Conservation (phyloP, 768 basidiomycete species). For the Mycena capillaripes region DNA sequence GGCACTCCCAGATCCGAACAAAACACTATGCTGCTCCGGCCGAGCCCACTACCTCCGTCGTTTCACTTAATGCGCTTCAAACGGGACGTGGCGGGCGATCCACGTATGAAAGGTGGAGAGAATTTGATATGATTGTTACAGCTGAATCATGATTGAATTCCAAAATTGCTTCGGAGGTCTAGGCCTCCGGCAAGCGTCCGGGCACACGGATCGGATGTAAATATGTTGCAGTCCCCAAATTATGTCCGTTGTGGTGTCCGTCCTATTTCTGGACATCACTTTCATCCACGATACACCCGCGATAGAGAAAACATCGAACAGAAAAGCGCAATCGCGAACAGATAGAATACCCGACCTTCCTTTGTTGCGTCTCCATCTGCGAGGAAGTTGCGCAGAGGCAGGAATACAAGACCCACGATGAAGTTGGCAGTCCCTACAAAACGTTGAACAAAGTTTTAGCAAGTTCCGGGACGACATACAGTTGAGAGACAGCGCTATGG, state of each 20-base stretch:
- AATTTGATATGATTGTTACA: constrained; percentile 1
- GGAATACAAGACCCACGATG: constrained; percentile 84
- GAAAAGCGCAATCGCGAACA: constrained; percentile 77
- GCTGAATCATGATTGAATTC: background rate
- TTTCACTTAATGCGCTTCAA: too few species aligned
- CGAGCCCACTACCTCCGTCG: too few species aligned
- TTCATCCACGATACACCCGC: constrained; percentile 55
- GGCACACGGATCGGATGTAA: background rate
- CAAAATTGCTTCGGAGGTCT: background rate
- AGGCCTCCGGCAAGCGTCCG: background rate
- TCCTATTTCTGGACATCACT: background rate
- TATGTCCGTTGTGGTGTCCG: background rate
- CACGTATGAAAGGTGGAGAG: background rate
- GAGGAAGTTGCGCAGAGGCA: constrained; percentile 85
- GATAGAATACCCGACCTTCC: constrained; percentile 91
- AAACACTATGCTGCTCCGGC: too few species aligned
- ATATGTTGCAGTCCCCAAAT: background rate
- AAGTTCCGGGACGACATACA: constrained; percentile 57
- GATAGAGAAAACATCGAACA: constrained; percentile 53
- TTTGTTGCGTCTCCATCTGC: constrained; percentile 70
- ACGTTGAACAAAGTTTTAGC: background rate
- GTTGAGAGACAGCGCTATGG: constrained; percentile 79
- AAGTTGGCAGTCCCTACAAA: constrained; percentile 87
- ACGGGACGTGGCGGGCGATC: background rate
- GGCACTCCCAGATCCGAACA: too few species aligned